Evolutionary conservation across 331 rosid species (phyloP).

Genomic region (Ulmus americana): DNA sequence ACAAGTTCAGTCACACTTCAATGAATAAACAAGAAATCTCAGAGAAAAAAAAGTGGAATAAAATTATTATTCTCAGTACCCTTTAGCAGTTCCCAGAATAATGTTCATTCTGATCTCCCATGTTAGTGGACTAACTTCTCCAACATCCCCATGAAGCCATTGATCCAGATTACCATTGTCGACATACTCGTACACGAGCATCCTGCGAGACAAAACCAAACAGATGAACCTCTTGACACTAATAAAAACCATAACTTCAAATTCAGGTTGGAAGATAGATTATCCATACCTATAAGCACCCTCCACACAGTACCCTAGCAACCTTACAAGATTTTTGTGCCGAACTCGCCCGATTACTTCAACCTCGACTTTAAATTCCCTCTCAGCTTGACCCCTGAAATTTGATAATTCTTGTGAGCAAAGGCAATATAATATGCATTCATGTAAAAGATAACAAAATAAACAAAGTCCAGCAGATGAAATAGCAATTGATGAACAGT

Average conservation of each 20-base stretch:
- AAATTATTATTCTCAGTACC: constrained; percentile 38
- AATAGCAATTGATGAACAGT: constrained; percentile 1
- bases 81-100: constrained; percentile 86
- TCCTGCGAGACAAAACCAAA: constrained; percentile 44
- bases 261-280: constrained; percentile 11
- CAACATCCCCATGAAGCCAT: constrained; percentile 95
- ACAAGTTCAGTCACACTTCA: constrained; percentile 22
- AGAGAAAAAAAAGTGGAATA: not conserved
- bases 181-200: constrained; percentile 94
- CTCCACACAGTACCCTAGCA: constrained; percentile 97
- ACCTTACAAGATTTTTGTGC: constrained; percentile 90
- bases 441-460: constrained; percentile 2
- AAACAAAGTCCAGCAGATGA: constrained; percentile 16
- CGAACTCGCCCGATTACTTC: constrained; percentile 93
- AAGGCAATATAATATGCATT: constrained; percentile 11
- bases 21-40: constrained; percentile 11
- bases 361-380: constrained; percentile 89
- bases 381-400: constrained; percentile 93
- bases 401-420: constrained; percentile 8
- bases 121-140: constrained; percentile 70
- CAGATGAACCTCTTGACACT: constrained; percentile 6
- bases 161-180: constrained; percentile 93
- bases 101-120: constrained; percentile 86
- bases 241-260: constrained; percentile 12
- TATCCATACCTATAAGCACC: constrained; percentile 79